Evolutionary conservation across 805 yeast genomes (phyloP), one percentile per base, ranked within the genome.

Genomic region (Candida tammaniensis): DNA sequence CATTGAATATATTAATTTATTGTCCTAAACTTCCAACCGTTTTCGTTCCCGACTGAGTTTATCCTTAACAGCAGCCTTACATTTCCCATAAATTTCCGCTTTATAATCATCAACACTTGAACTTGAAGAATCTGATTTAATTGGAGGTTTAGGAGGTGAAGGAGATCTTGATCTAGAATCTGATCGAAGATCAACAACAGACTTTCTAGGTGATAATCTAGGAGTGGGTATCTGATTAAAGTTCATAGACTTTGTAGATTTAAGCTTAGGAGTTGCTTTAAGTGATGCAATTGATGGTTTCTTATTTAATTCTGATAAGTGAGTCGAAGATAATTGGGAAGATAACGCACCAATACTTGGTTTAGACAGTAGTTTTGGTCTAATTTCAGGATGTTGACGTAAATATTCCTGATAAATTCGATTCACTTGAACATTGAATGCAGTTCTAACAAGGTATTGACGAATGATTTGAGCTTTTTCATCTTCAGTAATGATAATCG

Each of bases 361-460:
- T 3, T 6, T 17, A 20, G 5, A 15, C 14, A 5, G 16, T 17
- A 25, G 5, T 14, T 9, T 8, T 15, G 12, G 18, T 13, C 19
- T 17, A n/a, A 11, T n/a, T 10, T 29, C 26, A 11, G 32, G 32
- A 11, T 29, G 12, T 31, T 31, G 35, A 15, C 50, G 55, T 10
- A 52, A 24, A 33, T 50, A 49, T 36, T 53, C 59, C 17, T 71
- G 73, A 53, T 72, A 80, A 8, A 82, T 72, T 31, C 89, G 57
- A 8, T 74, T 76, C n/a, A 80, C 74, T 55, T 82, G 89, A 11
- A 81, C 76, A 36, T 74, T 68, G 34, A 76, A 70, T 11, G 85
- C 84, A 30, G 82, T 47, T 29, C 59, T 68, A 14, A 57, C 61
- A 19, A 81, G 57, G 49, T 76, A 82, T 7, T 52, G 54, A 17